Conservation (phyloP, 495 filamentous ascomycete genomes). For the Amorphotheca resinae region DNA sequence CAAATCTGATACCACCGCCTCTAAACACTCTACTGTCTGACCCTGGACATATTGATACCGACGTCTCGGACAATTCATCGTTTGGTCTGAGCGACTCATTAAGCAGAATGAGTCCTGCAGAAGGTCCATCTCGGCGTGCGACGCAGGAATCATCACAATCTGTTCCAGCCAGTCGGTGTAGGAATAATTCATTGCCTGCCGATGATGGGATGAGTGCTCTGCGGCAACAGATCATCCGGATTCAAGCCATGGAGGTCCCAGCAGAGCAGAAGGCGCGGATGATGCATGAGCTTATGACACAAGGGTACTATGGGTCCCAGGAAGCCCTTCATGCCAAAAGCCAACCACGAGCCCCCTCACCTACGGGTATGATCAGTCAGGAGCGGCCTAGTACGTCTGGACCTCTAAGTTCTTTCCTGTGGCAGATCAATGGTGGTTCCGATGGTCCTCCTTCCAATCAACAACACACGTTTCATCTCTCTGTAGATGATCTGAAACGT, state of each 20-base stretch:
- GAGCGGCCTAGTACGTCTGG: conserved; percentile 27
- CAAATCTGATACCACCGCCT: too few relatives aligned
- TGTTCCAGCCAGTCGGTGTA: conserved; percentile 15
- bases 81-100: conserved; percentile 1
- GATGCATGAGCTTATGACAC: conserved; percentile 75
- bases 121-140: conserved; percentile 13
- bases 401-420: conserved; percentile 23
- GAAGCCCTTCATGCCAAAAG: conserved; percentile 26
- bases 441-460: conserved; percentile 25
- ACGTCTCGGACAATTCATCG: conserved; percentile 3
- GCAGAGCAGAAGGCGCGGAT: conserved; percentile 65
- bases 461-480: conserved; percentile 53
- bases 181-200: conserved; percentile 48
- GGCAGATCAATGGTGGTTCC: conserved; percentile 23
- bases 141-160: conserved; percentile 3
- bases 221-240: conserved; percentile 62
- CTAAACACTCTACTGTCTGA: conserved; percentile 15
- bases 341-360: conserved; percentile 22
- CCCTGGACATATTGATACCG: conserved; percentile 13
- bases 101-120: conserved; percentile 17
- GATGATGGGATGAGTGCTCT: conserved; percentile 84
- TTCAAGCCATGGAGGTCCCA: conserved; percentile 52
- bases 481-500: conserved; percentile 54
- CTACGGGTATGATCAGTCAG: conserved; percentile 25
- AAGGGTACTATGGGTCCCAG: conserved; percentile 49